phyloP scores from a whole-genome alignment of 441 rosid species.

The Pelargonium cotyledonis region DNA sequence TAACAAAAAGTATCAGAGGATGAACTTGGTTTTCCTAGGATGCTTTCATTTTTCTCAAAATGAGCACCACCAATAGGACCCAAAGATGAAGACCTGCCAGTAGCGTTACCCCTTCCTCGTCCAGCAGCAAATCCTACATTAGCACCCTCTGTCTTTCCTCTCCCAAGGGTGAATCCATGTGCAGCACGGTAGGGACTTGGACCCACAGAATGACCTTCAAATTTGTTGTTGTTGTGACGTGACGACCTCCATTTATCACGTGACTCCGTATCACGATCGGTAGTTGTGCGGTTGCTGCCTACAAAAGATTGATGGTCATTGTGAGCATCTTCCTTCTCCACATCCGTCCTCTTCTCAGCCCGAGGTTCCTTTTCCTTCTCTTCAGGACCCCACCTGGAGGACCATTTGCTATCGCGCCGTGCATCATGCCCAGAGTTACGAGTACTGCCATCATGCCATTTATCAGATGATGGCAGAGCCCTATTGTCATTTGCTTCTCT shows the following conservation, averaged over 20 bases:
- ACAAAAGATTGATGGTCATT: constrained; percentile 41
- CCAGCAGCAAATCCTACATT: constrained; percentile 62
- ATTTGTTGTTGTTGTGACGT: constrained; percentile 52
- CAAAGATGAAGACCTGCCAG: constrained; percentile 34
- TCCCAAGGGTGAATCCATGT: constrained; percentile 79
- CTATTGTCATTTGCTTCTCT: constrained; percentile 55
- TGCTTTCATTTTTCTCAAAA: constrained; percentile 16
- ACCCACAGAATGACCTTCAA: constrained; percentile 44
- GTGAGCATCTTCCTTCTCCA: constrained; percentile 55
- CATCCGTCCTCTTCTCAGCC: constrained; percentile 54
- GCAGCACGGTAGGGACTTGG: constrained; percentile 60
- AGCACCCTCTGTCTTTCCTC: constrained; percentile 52
- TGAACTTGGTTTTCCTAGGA: constrained; percentile 29
- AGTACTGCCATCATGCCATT: constrained; percentile 49
- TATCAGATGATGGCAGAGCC: constrained; percentile 52
- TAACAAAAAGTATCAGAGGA: constrained; percentile 39
- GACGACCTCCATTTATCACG: constrained; percentile 99
- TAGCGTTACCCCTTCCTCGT: constrained; percentile 57
- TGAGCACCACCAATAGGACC: constrained; percentile 24
- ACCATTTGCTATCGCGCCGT: constrained; percentile 88
- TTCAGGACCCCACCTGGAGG: constrained; percentile 98
- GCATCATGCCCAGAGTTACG: constrained; percentile 45
- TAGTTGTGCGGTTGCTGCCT: constrained; percentile 34
- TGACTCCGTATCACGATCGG: constrained; percentile 74
- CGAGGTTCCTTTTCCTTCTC: constrained; percentile 83